A percentile compares a stretch with the other conserved stretches of the same genome.
Conservation (phyloP, 176 grass and related monocot species). For the Cocos nucifera region DNA sequence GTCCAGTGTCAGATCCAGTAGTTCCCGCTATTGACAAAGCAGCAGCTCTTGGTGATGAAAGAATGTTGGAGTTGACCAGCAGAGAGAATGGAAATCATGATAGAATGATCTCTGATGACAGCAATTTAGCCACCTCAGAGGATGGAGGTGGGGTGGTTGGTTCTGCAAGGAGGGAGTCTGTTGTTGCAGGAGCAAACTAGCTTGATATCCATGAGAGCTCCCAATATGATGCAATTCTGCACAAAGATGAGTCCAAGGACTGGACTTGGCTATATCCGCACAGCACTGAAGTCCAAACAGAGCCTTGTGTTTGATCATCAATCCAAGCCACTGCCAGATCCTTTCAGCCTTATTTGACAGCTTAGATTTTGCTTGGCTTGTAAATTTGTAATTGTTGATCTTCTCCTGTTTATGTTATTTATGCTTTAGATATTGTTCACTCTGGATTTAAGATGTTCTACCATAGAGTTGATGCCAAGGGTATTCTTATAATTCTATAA, state of each 20-base stretch:
- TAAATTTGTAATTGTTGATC: too few relatives aligned
- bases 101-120: background rate
- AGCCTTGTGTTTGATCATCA: slow-evolving; percentile 5
- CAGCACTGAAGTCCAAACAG: slow-evolving; percentile 5
- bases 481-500: too few relatives aligned
- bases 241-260: slow-evolving; percentile 6
- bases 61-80: too few relatives aligned
- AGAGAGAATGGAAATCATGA: too few relatives aligned
- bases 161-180: background rate
- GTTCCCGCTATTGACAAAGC: too few relatives aligned
- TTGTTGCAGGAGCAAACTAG: background rate
- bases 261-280: slow-evolving; percentile 16
- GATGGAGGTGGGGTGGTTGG: background rate
- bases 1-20: too few relatives aligned
- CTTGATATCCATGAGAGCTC: background rate
- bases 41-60: too few relatives aligned
- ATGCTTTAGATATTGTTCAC: too few relatives aligned
- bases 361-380: too few relatives aligned
- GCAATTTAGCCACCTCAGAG: background rate
- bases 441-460: too few relatives aligned
- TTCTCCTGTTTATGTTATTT: too few relatives aligned
- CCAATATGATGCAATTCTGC: slow-evolving; percentile 1
- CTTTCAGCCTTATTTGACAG: slow-evolving; percentile 3
- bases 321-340: slow-evolving; percentile 9
- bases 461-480: too few relatives aligned